Evolutionary conservation across 108 stramenopile genomes (phyloP).

Genomic region (Nitzschia inconspicua): DNA sequence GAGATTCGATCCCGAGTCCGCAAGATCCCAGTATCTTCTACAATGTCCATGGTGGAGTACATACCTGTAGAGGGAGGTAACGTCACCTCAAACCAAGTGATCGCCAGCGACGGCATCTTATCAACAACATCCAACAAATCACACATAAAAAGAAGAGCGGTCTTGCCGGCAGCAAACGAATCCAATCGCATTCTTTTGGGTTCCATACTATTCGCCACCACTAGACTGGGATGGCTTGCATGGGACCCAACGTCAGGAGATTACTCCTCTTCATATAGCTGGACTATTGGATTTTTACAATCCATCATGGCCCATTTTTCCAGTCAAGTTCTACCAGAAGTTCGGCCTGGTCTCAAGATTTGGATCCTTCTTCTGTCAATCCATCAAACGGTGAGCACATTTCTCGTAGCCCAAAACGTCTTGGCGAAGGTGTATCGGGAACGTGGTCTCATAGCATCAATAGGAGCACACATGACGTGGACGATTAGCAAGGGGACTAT

Average conservation of each 20-base stretch:
- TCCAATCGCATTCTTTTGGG: constrained; percentile 11
- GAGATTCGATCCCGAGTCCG: background rate
- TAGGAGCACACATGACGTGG: constrained; percentile 29
- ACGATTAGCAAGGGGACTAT: constrained; percentile 27
- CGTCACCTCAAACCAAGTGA: background rate
- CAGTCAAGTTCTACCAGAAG: constrained; percentile 2
- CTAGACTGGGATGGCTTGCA: constrained; percentile 26
- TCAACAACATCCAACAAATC: too few relatives aligned
- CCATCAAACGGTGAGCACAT: constrained; percentile 27
- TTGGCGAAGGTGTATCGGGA: constrained; percentile 16
- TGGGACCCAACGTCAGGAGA: constrained; percentile 1
- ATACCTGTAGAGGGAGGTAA: background rate
- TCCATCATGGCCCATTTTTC: constrained; percentile 13
- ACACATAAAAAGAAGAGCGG: background rate
- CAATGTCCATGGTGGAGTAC: background rate
- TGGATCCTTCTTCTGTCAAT: constrained; percentile 15
- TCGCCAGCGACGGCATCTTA: background rate
- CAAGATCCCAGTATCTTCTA: background rate
- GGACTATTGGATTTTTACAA: constrained; percentile 22
- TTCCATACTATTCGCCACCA: constrained; percentile 20
- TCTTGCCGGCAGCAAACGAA: background rate
- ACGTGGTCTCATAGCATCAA: constrained; percentile 16
- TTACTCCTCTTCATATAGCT: constrained; percentile 24
- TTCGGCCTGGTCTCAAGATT: constrained; percentile 4
- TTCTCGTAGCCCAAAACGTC: constrained; percentile 20